Percentiles rank a stretch among this genome's conserved stretches.
Conservation (phyloP, 164 flowering plant species). For the Chloranthus sessilifolius region DNA sequence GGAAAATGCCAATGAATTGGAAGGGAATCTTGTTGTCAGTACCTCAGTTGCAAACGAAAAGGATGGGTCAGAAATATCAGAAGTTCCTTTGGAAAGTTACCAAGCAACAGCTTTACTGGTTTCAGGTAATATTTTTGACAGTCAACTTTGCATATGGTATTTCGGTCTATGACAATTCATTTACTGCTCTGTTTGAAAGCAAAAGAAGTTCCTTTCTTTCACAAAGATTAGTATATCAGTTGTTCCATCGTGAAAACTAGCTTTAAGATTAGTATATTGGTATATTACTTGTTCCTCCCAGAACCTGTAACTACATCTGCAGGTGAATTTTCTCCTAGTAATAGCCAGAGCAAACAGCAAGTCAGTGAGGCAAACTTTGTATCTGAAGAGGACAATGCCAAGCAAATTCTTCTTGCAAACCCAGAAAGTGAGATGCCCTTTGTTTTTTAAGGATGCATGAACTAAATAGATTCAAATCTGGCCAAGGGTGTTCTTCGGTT, state of each 20-base stretch:
- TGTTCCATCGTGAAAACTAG: no score
- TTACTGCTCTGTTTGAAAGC: neutral
- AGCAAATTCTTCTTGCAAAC: conserved; percentile 4
- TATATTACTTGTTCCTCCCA: neutral
- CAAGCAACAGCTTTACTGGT: conserved; percentile 6
- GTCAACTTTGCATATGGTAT: neutral
- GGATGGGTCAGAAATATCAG: conserved; percentile 13
- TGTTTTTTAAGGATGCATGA: no score
- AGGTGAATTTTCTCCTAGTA: conserved; percentile 10
- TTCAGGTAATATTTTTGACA: conserved; percentile 10
- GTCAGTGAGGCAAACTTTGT: conserved; percentile 6
- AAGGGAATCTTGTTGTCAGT: conserved; percentile 6
- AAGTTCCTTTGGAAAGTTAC: conserved; percentile 7
- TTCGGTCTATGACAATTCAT: neutral
- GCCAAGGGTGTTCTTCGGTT: no score
- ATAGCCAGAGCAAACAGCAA: conserved; percentile 12
- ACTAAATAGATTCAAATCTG: neutral
- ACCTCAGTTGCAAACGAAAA: conserved; percentile 14
- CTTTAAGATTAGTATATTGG: no score
- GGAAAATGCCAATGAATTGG: conserved; percentile 17
- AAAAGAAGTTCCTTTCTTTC: no score
- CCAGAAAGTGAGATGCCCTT: conserved; percentile 16
- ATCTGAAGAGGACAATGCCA: conserved; percentile 10
- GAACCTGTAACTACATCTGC: conserved; percentile 6
- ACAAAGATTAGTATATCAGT: no score